Conservation (phyloP, 495 filamentous ascomycete species). For the Penicillium ucsense region DNA sequence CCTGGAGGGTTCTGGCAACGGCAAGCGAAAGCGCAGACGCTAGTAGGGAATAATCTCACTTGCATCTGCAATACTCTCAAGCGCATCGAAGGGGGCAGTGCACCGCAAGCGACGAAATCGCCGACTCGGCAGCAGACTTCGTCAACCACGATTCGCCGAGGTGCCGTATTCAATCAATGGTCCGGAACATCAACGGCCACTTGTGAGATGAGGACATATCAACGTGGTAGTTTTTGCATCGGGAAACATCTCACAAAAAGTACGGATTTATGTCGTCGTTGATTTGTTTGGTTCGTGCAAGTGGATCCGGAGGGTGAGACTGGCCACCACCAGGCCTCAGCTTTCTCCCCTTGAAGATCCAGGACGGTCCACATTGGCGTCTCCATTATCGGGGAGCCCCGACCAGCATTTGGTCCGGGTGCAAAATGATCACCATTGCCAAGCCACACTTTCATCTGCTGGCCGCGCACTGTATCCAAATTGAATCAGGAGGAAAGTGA, state of each 20-base stretch:
- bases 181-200: conserved; percentile 10
- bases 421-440: too few relatives aligned
- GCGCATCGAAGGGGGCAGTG: background rate
- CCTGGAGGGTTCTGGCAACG: background rate
- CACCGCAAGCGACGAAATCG: background rate
- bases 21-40: background rate
- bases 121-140: background rate
- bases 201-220: background rate
- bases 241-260: too few relatives aligned
- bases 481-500: too few relatives aligned
- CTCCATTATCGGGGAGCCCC: too few relatives aligned
- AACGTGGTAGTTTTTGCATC: background rate
- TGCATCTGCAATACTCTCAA: conserved; percentile 1
- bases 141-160: conserved; percentile 12
- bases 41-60: conserved; percentile 1
- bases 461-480: too few relatives aligned
- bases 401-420: too few relatives aligned
- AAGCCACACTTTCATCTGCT: too few relatives aligned
- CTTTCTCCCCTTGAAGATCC: too few relatives aligned
- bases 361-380: too few relatives aligned
- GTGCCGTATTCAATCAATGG: background rate
- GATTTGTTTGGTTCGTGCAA: too few relatives aligned
- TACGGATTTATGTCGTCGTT: too few relatives aligned
- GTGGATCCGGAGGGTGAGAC: background rate
- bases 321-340: too few relatives aligned